phyloP scores from a whole-genome alignment of 164 flowering plant genomes.

The Magnolia officinalis region DNA sequence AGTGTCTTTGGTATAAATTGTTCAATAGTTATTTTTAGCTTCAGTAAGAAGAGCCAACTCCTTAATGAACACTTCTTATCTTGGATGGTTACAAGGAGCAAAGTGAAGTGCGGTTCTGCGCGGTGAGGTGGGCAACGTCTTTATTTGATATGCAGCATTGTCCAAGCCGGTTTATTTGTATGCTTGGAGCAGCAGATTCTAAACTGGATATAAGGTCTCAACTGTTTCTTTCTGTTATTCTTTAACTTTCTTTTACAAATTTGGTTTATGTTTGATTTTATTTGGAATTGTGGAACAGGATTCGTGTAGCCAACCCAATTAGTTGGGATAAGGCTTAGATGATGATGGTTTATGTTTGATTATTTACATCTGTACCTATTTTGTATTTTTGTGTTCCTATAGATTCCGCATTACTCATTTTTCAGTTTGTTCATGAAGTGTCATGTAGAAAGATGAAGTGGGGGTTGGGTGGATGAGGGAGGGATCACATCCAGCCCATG shows the following conservation, averaged over 20 bases:
- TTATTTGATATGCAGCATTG: slow-evolving; percentile 77
- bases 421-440: no score
- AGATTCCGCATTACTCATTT: no score
- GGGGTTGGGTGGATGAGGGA: no score
- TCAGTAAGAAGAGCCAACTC: no score
- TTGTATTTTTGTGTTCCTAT: no score
- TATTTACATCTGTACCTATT: not conserved
- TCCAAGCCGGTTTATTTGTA: slow-evolving; percentile 90
- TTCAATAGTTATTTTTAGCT: not conserved
- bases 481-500: no score
- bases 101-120: slow-evolving; percentile 94
- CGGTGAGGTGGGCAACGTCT: slow-evolving; percentile 93
- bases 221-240: slow-evolving; percentile 4
- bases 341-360: not conserved
- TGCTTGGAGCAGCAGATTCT: slow-evolving; percentile 86
- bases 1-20: not conserved
- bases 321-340: no score
- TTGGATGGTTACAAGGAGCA: slow-evolving; percentile 53
- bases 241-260: not conserved
- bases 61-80: not conserved
- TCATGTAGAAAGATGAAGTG: no score
- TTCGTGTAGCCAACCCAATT: no score
- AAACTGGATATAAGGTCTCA: slow-evolving; percentile 87
- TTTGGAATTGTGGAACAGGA: not conserved
- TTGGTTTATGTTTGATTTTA: not conserved